Base-by-base conservation (phyloP, 2,329 filamentous ascomycete species). In the Scedosporium minutisporum region DNA sequence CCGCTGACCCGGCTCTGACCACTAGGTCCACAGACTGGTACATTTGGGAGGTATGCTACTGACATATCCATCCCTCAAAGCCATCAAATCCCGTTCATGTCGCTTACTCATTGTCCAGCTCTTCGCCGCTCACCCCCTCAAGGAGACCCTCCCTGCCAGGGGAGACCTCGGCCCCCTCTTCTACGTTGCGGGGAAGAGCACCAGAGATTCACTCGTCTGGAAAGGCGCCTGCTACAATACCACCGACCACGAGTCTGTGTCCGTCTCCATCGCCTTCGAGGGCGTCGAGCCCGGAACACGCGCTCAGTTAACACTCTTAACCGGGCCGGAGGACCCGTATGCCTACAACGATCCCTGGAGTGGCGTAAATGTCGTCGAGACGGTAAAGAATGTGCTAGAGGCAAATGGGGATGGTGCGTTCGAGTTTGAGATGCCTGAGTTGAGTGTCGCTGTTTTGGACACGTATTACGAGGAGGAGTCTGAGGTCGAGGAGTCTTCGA, bases 371-470 rank as follows among this genome's bases (percentile, higher is more conserved):
- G 76, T 82, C 21, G 82, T 85, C 0, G 71, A 78, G 60, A 78
- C 72, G 21, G 73, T 71, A 1, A 75, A 69, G 10, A 69, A 68
- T 1, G 70, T 70, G 0, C 64, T 83, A 21, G 72, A 68, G 66
- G 80, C 78, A 2, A 76, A 74, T 16, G 67, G 69, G 3, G 72
- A 76, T 27, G 83, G 83, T 2, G 70, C 67, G 1, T 84, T 86
- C 66, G 71, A 71, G 53, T 86, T 86, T 66, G 74, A 69, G 27
- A 64, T 87, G 67, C 83, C 82, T 0, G 73, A 82, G 65, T 71
- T 84, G 63, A 84, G 81, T 66, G 78, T 86, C 58, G 82, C 82
- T 14, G 78, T 86, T 2, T 68, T 87, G 61, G 80, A 84, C 60
- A 78, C 77, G 0, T 67, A 67, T 12, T 42, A 55, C 23, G 41